phyloP scores from a whole-genome alignment of 2,329 filamentous ascomycete species.

The Fusarium beomiforme region DNA sequence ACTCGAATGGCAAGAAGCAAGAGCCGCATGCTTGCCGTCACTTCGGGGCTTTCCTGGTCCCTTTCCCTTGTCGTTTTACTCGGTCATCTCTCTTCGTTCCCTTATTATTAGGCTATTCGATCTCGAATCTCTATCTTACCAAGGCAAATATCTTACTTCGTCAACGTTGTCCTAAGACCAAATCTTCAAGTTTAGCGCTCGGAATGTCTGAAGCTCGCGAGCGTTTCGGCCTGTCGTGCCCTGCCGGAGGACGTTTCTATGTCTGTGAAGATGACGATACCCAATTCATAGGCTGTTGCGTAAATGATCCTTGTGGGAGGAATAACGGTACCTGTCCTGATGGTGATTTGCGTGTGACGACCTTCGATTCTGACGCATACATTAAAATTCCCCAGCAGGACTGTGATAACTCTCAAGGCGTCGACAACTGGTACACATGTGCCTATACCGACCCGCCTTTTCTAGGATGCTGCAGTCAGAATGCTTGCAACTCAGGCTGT shows the following conservation, averaged over 20 bases:
- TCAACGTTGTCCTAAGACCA: not conserved
- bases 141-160: not conserved
- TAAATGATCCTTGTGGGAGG: slow-evolving; percentile 47
- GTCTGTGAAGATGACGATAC: slow-evolving; percentile 46
- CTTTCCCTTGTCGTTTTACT: not conserved
- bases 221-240: slow-evolving; percentile 47
- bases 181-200: not conserved
- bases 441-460: slow-evolving; percentile 46
- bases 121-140: not conserved
- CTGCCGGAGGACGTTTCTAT: slow-evolving; percentile 49
- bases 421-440: slow-evolving; percentile 51
- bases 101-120: not conserved
- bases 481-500: slow-evolving; percentile 36
- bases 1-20: slow-evolving; percentile 14
- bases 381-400: slow-evolving; percentile 46
- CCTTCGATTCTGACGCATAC: slow-evolving; percentile 47
- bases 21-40: slow-evolving; percentile 11
- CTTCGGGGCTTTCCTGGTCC: not conserved
- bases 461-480: slow-evolving; percentile 51
- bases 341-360: slow-evolving; percentile 41
- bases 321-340: slow-evolving; percentile 48
- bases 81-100: not conserved
- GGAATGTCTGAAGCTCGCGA: slow-evolving; percentile 28
- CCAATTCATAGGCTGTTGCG: slow-evolving; percentile 55
- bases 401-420: slow-evolving; percentile 41